phyloP scores from a whole-genome alignment of 768 basidiomycete species.

The Porphyrellus cyaneotinctus region DNA sequence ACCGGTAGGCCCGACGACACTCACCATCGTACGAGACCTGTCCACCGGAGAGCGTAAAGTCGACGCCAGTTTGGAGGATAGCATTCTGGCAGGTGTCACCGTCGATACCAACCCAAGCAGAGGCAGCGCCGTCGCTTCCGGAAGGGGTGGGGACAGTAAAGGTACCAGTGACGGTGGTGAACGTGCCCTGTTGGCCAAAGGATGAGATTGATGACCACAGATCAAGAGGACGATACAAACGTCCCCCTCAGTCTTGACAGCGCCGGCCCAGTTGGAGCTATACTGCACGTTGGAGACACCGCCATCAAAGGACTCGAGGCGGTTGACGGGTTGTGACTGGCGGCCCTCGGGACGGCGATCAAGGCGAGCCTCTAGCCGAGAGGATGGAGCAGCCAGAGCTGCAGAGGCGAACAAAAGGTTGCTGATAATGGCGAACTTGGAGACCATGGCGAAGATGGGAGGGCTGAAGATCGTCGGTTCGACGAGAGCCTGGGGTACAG shows the following conservation, averaged over 20 bases:
- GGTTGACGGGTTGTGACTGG: constrained; percentile 11
- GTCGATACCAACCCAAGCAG: constrained; percentile 27
- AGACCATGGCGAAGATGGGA: constrained; percentile 21
- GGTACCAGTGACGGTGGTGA: constrained; percentile 17
- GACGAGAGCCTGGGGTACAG: not conserved
- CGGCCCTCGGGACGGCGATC: constrained; percentile 13
- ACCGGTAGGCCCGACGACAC: not conserved
- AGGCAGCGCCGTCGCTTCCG: constrained; percentile 8
- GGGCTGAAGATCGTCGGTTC: not conserved
- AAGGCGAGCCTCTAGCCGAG: constrained; percentile 9
- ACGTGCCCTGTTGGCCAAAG: constrained; percentile 13
- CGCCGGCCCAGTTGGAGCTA: constrained; percentile 20
- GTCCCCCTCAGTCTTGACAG: constrained; percentile 1
- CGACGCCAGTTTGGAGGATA: constrained; percentile 21
- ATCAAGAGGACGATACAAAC: constrained; percentile 5
- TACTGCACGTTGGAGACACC: constrained; percentile 10
- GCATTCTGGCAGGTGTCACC: constrained; percentile 10
- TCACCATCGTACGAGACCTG: constrained; percentile 11
- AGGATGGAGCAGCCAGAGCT: constrained; percentile 16
- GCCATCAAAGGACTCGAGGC: not conserved
- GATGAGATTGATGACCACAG: not conserved
- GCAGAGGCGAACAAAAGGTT: constrained; percentile 17
- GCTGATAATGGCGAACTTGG: constrained; percentile 13
- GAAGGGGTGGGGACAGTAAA: constrained; percentile 18
- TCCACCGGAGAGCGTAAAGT: constrained; percentile 6